Base-by-base conservation (phyloP, 306 rosid genomes). In the Sophora flavescens region DNA sequence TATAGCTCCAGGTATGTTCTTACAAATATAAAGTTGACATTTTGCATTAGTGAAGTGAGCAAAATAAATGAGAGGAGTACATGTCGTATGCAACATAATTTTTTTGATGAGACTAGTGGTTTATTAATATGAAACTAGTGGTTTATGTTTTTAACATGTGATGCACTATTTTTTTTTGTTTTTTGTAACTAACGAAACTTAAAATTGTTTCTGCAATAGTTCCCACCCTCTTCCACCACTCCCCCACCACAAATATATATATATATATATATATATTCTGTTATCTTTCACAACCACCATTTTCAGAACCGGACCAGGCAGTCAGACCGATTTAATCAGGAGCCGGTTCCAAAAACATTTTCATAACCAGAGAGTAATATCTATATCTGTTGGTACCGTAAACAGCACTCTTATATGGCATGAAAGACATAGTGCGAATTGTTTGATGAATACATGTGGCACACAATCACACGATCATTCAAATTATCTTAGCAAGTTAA, bases 1-100 rank as follows among this genome's bases (percentile, higher is more conserved):
- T 96, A 96, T 78, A 96, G 99, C 74, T 86, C 99, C 86, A 96
- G 99, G 99, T 96, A 86, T 54, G 6, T 32, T 59, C 28, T 36
- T 45, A 42, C 1, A 6, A 52, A 28, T 45, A 63, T 5, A 6
- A 26, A 58, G 14, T 18, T 52, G 36, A 61, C 26, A 26, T 18
- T 70, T 58, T 73, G 6, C 38, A 42, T 65, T 32, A 22, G 35
- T 61, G 54, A 53, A 68, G 38, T 67, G 66, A 15, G 36, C 4
- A 70, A 68, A 65, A 16, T 26, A 64, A 62, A 41, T 48, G 28
- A 78, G 35, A 75, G 48, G 58, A 57, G 54, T 70, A 44, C 8
- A 50, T 68, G 4, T 41, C 17, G n/a, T 53, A 33, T 16, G 36
- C 28, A 14, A 41, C 39, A 9, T 14, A n/a, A 8, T 5, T 30